Conservation (phyloP, 352 stramenopile species). For the Phytopythium sindhum region DNA sequence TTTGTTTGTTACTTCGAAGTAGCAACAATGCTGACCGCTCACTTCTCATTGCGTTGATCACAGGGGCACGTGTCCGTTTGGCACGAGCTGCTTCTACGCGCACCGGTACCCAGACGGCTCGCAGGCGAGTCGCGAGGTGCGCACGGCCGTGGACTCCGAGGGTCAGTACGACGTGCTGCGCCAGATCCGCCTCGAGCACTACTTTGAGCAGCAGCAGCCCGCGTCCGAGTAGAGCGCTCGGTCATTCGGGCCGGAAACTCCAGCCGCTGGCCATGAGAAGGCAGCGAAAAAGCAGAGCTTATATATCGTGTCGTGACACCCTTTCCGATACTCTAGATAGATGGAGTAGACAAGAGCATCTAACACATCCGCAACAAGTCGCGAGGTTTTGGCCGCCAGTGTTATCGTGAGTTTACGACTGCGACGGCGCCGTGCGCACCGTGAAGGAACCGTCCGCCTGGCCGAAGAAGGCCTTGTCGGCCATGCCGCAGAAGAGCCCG, state of each 20-base stretch:
- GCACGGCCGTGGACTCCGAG: slow-evolving; percentile 66
- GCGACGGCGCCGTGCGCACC: slow-evolving; percentile 27
- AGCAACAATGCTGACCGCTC: not conserved
- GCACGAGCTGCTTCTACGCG: slow-evolving; percentile 86
- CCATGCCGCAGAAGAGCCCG: slow-evolving; percentile 88
- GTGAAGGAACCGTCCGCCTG: slow-evolving; percentile 82
- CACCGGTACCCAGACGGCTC: slow-evolving; percentile 70
- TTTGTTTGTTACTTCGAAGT: too few species aligned
- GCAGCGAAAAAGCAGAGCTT: not conserved
- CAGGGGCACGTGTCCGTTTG: slow-evolving; percentile 80
- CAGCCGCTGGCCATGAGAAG: not conserved
- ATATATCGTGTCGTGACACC: slow-evolving; percentile 1
- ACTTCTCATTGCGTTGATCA: not conserved
- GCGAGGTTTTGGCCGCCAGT: slow-evolving; percentile 7
- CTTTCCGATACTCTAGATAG: slow-evolving; percentile 1
- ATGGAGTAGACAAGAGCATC: not conserved
- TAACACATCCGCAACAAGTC: not conserved
- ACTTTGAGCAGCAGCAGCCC: slow-evolving; percentile 32
- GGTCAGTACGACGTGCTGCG: slow-evolving; percentile 76
- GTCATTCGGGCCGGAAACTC: too few species aligned
- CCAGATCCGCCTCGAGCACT: slow-evolving; percentile 69
- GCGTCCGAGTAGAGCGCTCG: not conserved
- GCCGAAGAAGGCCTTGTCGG: slow-evolving; percentile 85
- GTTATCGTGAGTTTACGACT: slow-evolving; percentile 11
- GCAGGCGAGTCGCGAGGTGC: slow-evolving; percentile 53